Percentiles rank a stretch among this genome's conserved stretches.
phyloP scores from a whole-genome alignment of 2,329 filamentous ascomycete species.

The Alternaria ethzedia region DNA sequence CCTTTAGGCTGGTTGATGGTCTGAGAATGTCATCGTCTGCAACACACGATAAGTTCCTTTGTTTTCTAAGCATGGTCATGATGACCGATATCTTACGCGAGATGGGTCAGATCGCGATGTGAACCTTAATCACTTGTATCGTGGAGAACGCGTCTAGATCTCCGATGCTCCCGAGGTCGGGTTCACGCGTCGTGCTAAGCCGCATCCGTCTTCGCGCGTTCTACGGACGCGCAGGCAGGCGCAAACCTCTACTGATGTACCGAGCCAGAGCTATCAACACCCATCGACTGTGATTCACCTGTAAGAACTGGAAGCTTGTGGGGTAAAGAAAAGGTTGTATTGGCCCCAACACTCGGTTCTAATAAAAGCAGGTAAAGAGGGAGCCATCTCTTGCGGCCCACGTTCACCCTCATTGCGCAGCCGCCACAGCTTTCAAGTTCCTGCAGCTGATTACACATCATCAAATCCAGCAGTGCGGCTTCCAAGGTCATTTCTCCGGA shows the following conservation, averaged over 20 bases:
- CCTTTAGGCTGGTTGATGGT: not conserved
- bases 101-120: not conserved
- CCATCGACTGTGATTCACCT: not conserved
- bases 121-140: not conserved
- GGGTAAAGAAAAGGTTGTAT: not conserved
- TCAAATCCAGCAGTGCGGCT: not conserved
- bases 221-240: not conserved
- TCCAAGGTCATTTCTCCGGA: not conserved
- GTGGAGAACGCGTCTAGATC: not conserved
- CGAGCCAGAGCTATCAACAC: not conserved
- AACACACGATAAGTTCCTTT: not conserved
- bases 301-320: not conserved
- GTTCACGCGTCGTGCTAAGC: not conserved
- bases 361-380: not conserved
- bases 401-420: not conserved
- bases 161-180: not conserved
- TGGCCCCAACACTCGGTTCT: not conserved
- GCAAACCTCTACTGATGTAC: not conserved
- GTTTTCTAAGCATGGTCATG: not conserved
- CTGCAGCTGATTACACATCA: not conserved
- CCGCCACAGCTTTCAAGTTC: not conserved
- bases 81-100: not conserved
- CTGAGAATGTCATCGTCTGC: not conserved
- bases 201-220: not conserved
- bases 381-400: not conserved